phyloP scores from a whole-genome alignment of 2,329 filamentous ascomycete species.

The Nigrograna mackinnonii region DNA sequence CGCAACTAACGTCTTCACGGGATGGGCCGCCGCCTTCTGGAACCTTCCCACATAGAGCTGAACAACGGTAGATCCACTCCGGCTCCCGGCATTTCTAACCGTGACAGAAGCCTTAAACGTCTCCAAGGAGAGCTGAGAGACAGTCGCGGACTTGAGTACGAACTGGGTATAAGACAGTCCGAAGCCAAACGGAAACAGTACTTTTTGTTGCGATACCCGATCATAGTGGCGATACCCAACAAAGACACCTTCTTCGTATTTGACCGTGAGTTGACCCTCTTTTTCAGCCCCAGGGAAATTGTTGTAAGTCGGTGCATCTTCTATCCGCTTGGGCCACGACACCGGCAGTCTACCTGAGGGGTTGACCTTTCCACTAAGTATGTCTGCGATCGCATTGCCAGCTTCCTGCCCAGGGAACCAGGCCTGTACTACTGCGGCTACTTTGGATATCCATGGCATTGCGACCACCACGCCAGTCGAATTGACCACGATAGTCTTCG shows the following conservation, averaged over 20 bases:
- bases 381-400: conserved; percentile 45
- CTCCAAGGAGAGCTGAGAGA: conserved; percentile 59
- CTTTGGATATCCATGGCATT: conserved; percentile 67
- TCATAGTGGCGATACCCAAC: conserved; percentile 62
- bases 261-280: conserved; percentile 62
- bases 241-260: conserved; percentile 57
- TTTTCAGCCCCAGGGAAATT: conserved; percentile 47
- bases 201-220: conserved; percentile 62
- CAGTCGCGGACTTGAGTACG: conserved; percentile 52
- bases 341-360: conserved; percentile 44
- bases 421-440: conserved; percentile 43
- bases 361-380: conserved; percentile 44
- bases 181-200: conserved; percentile 44
- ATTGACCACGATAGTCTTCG: conserved; percentile 72
- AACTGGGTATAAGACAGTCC: conserved; percentile 44
- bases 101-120: conserved; percentile 49
- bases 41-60: conserved; percentile 1
- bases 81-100: background rate
- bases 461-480: conserved; percentile 76
- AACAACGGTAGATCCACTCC: background rate
- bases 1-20: conserved; percentile 69
- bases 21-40: conserved; percentile 44
- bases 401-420: conserved; percentile 49
- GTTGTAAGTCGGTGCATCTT: conserved; percentile 39
- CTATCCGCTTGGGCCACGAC: conserved; percentile 42